phyloP scores from a whole-genome alignment of 2,329 filamentous ascomycete species.

The Arthrobotrys pseudoclavata region DNA sequence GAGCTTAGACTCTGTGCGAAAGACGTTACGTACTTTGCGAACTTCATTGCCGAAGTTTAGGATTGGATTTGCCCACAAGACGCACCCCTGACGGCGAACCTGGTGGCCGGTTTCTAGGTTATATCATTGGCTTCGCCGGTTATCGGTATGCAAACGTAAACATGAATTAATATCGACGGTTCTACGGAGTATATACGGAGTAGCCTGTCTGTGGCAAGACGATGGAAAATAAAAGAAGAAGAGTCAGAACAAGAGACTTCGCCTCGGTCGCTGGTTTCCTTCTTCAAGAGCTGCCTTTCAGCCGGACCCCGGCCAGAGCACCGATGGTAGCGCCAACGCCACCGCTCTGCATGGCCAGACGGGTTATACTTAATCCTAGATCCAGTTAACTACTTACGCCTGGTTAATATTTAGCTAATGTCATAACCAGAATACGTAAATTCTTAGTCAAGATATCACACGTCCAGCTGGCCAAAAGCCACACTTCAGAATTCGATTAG shows the following conservation, averaged over 20 bases:
- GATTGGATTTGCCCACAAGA: constrained; percentile 8
- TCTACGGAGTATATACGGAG: not conserved
- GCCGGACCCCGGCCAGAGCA: constrained; percentile 12
- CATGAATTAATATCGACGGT: not conserved
- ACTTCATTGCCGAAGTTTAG: constrained; percentile 70
- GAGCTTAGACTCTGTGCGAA: constrained; percentile 1
- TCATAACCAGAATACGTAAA: constrained; percentile 1
- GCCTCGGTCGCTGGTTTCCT: too few relatives aligned
- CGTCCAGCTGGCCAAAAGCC: constrained; percentile 1
- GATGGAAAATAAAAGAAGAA: not conserved
- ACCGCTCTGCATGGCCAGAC: not conserved
- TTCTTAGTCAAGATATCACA: constrained; percentile 13
- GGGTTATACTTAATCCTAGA: too few relatives aligned
- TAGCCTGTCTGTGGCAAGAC: constrained; percentile 3
- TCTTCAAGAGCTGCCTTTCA: not conserved
- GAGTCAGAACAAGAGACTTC: constrained; percentile 10
- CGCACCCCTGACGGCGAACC: constrained; percentile 17
- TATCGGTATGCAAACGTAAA: not conserved
- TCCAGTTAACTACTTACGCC: too few relatives aligned
- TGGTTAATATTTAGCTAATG: constrained; percentile 21
- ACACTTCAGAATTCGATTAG: not conserved
- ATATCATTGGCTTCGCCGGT: constrained; percentile 10
- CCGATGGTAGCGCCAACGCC: constrained; percentile 36
- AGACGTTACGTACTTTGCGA: constrained; percentile 73
- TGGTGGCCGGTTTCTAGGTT: not conserved